Conservation (phyloP, 2,329 filamentous ascomycete species). For the Rhynchosporium secalis region DNA sequence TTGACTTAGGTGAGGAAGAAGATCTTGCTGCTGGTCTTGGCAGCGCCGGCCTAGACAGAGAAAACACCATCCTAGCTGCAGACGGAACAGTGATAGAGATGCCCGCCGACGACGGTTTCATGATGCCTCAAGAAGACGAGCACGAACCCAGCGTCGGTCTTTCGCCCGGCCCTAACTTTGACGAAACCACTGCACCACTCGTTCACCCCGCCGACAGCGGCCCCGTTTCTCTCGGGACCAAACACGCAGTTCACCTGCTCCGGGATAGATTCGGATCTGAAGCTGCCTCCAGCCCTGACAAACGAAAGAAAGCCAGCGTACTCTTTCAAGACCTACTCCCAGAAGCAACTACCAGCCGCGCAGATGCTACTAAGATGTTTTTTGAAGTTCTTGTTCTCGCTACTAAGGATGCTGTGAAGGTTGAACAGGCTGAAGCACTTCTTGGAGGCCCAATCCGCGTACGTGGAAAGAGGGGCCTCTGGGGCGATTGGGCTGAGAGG, state of each 20-base stretch:
- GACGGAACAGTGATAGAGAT: slow-evolving; percentile 68
- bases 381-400: slow-evolving; percentile 95
- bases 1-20: slow-evolving; percentile 64
- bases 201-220: slow-evolving; percentile 82
- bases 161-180: slow-evolving; percentile 62
- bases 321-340: slow-evolving; percentile 91
- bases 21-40: slow-evolving; percentile 45
- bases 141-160: slow-evolving; percentile 47
- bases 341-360: slow-evolving; percentile 74
- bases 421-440: slow-evolving; percentile 74
- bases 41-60: slow-evolving; percentile 52
- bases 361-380: slow-evolving; percentile 98
- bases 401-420: slow-evolving; percentile 97
- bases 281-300: slow-evolving; percentile 65
- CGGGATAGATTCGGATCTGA: slow-evolving; percentile 82
- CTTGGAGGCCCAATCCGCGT: slow-evolving; percentile 82
- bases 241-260: slow-evolving; percentile 92
- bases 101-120: slow-evolving; percentile 53
- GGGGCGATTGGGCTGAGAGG: slow-evolving; percentile 92
- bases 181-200: slow-evolving; percentile 74
- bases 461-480: slow-evolving; percentile 89
- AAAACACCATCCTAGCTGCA: slow-evolving; percentile 44
- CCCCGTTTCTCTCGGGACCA: slow-evolving; percentile 85
- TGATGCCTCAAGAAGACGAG: slow-evolving; percentile 47
- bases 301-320: slow-evolving; percentile 74